Percentiles rank a stretch among this genome's conserved stretches.
Conservation (phyloP, 768 basidiomycete species). For the Hygrophoropsis aurantiaca region DNA sequence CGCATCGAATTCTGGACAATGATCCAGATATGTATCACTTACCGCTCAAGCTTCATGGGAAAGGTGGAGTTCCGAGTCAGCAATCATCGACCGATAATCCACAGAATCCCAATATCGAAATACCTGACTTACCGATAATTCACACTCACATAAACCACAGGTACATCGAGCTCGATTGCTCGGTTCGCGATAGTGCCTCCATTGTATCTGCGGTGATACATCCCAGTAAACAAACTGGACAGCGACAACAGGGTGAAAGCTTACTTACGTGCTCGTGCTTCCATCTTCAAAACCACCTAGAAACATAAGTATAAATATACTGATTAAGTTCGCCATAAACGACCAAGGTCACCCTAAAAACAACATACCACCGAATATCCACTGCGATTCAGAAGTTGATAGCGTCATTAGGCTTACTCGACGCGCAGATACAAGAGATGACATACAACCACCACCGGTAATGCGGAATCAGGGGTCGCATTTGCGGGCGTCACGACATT, state of each 20-base stretch:
- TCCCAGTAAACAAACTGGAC: background rate
- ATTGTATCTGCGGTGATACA: conserved; percentile 34
- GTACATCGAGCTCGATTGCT: conserved; percentile 42
- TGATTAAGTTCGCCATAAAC: too few relatives aligned
- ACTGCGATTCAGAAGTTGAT: conserved; percentile 19
- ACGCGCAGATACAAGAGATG: background rate
- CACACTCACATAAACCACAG: conserved; percentile 52
- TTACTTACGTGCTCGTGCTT: conserved; percentile 12
- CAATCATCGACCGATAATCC: too few relatives aligned
- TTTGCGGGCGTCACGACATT: conserved; percentile 49
- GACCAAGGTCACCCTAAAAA: too few relatives aligned
- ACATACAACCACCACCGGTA: conserved; percentile 56
- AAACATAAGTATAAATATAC: too few relatives aligned
- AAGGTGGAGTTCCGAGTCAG: too few relatives aligned
- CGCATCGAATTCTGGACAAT: too few relatives aligned
- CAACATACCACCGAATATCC: conserved; percentile 28
- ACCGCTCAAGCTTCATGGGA: too few relatives aligned
- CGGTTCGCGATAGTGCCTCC: conserved; percentile 42
- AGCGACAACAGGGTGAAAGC: too few relatives aligned
- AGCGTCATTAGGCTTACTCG: background rate
- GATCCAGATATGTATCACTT: too few relatives aligned
- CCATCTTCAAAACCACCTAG: conserved; percentile 38
- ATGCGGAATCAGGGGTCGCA: conserved; percentile 39
- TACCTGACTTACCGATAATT: conserved; percentile 42
- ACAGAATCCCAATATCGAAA: too few relatives aligned